A percentile compares a stretch with the other conserved stretches of the same genome.
Evolutionary conservation across 768 basidiomycete species (phyloP).

Genomic region (Hypsizygus marmoreus): DNA sequence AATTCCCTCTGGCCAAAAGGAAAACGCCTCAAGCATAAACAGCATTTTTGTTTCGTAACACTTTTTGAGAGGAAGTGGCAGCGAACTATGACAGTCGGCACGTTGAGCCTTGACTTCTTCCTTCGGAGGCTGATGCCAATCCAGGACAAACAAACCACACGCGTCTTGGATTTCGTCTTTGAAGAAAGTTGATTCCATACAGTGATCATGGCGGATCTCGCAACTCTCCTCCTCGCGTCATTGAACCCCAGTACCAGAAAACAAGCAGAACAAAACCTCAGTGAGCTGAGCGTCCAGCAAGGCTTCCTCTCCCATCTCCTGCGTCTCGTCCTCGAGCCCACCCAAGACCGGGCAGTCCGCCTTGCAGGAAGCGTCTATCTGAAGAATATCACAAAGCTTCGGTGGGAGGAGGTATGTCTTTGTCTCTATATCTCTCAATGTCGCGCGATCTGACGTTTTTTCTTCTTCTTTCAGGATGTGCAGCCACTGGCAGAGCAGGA

Average conservation of each 20-base stretch:
- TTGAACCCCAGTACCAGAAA: slow-evolving; percentile 70
- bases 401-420: slow-evolving; percentile 82
- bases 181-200: neutral
- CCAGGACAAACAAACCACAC: slow-evolving; percentile 15
- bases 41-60: no score
- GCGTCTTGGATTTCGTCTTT: slow-evolving; percentile 9
- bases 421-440: neutral
- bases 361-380: slow-evolving; percentile 88
- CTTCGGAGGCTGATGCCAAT: slow-evolving; percentile 11
- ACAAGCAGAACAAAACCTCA: slow-evolving; percentile 79
- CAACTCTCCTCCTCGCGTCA: slow-evolving; percentile 71
- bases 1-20: no score
- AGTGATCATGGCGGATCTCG: slow-evolving; percentile 60
- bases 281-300: slow-evolving; percentile 63
- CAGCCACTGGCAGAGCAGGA: slow-evolving; percentile 70
- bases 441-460: neutral
- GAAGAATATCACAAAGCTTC: slow-evolving; percentile 85
- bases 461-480: slow-evolving; percentile 54
- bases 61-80: no score
- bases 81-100: no score
- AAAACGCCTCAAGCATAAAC: no score
- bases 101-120: no score
- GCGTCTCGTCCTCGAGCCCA: slow-evolving; percentile 70
- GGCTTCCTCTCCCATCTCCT: slow-evolving; percentile 84
- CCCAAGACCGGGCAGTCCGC: slow-evolving; percentile 68